Conservation (phyloP, 176 grass and related monocot species). For the Phoenix roebelenii region DNA sequence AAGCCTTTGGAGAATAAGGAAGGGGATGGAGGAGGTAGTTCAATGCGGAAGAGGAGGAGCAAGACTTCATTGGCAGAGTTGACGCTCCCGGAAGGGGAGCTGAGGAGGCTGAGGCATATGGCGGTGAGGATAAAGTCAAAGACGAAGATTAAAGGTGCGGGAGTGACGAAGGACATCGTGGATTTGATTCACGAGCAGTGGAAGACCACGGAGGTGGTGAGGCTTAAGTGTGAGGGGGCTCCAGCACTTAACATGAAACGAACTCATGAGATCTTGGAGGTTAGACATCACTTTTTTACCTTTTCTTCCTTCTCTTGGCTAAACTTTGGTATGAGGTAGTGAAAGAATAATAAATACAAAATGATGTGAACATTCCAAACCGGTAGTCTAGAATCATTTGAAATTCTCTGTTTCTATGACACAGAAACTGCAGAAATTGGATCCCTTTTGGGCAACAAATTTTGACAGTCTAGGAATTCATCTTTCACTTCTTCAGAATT, state of each 20-base stretch:
- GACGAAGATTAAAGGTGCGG: constrained; percentile 56
- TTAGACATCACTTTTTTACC: constrained; percentile 3
- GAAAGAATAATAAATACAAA: too few species aligned
- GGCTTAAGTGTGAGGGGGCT: constrained; percentile 66
- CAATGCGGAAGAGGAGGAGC: constrained; percentile 25
- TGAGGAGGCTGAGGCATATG: constrained; percentile 65
- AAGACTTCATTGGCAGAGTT: constrained; percentile 73
- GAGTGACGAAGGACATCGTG: constrained; percentile 67
- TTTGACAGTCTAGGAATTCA: too few species aligned
- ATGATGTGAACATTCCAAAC: too few species aligned
- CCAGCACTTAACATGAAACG: constrained; percentile 90
- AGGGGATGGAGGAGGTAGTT: constrained; percentile 1
- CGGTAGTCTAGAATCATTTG: too few species aligned
- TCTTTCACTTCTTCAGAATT: too few species aligned
- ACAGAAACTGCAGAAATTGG: too few species aligned
- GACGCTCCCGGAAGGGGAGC: constrained; percentile 65
- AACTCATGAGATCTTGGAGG: constrained; percentile 88
- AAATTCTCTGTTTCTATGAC: too few species aligned
- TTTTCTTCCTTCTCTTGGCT: neutral
- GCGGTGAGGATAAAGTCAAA: constrained; percentile 70
- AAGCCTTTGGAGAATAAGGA: constrained; percentile 19
- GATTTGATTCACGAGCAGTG: constrained; percentile 81
- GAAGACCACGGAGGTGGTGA: constrained; percentile 75
- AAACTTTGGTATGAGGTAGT: too few species aligned
- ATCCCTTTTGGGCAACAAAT: too few species aligned